Conservation (phyloP, 495 filamentous ascomycete species). For the Penicillium desertorum region DNA sequence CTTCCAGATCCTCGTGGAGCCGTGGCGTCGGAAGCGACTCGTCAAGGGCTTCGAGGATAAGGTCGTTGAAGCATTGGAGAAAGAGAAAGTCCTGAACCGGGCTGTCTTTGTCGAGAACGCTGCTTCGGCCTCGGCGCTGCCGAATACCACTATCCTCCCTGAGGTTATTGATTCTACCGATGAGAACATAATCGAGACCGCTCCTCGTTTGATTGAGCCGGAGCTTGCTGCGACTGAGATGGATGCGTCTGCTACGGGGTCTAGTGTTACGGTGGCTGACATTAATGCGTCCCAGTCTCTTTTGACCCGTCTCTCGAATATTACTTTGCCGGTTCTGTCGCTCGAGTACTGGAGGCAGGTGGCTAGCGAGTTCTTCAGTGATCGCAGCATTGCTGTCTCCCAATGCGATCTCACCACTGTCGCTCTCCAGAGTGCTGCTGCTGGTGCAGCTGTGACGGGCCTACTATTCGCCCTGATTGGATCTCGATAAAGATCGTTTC, state of each 20-base stretch:
- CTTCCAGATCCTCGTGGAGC: conserved; percentile 91
- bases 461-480: conserved; percentile 60
- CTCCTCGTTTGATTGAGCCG: background rate
- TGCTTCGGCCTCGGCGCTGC: conserved; percentile 16
- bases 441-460: conserved; percentile 64
- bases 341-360: conserved; percentile 52
- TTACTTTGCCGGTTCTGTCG: conserved; percentile 25
- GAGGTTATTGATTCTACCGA: conserved; percentile 19
- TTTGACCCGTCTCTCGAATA: conserved; percentile 26
- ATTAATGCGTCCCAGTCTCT: conserved; percentile 20
- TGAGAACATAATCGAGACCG: conserved; percentile 9
- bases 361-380: conserved; percentile 61
- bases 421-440: conserved; percentile 69
- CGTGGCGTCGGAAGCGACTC: conserved; percentile 79
- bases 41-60: conserved; percentile 16
- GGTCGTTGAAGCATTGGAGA: conserved; percentile 65
- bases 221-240: background rate
- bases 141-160: conserved; percentile 3
- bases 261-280: background rate
- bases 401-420: conserved; percentile 74
- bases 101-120: conserved; percentile 26
- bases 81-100: conserved; percentile 52
- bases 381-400: conserved; percentile 61
- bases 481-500: conserved; percentile 34
- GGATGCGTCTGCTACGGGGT: background rate